phyloP scores from a whole-genome alignment of 805 yeast genomes.

The Priceomyces fermenticarens region DNA sequence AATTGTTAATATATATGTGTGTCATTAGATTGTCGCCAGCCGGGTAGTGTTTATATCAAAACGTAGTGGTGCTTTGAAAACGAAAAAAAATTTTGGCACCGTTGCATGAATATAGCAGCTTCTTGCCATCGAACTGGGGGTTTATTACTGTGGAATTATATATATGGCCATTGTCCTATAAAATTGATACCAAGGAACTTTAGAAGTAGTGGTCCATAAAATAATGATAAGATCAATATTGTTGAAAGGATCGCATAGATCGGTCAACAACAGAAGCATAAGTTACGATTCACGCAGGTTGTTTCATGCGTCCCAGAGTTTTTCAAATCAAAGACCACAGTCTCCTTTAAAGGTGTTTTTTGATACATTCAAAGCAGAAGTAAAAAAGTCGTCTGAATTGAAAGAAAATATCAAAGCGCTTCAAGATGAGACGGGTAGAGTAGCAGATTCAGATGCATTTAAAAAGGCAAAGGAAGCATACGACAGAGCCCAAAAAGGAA shows the following conservation, averaged over 20 bases:
- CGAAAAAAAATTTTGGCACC: conserved; percentile 1
- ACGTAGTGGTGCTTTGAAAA: conserved; percentile 3
- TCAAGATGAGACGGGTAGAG: conserved; percentile 91
- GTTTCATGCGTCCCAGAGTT: conserved; percentile 14
- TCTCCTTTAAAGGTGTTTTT: conserved; percentile 91
- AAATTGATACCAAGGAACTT: too few relatives aligned
- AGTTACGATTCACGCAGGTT: conserved; percentile 7
- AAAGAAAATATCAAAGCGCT: conserved; percentile 91
- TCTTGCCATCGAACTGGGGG: background rate
- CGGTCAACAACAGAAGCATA: too few relatives aligned
- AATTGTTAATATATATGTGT: background rate
- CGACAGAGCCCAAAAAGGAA: conserved; percentile 72
- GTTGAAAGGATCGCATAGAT: too few relatives aligned
- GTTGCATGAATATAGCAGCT: background rate
- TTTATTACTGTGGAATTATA: too few relatives aligned
- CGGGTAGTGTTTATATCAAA: conserved; percentile 6
- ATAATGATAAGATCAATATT: too few relatives aligned
- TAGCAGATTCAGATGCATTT: conserved; percentile 92
- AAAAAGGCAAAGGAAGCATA: conserved; percentile 91
- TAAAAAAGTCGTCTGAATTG: conserved; percentile 85
- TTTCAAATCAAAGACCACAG: conserved; percentile 35
- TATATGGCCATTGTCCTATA: too few relatives aligned
- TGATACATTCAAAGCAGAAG: conserved; percentile 87
- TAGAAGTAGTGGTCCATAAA: too few relatives aligned
- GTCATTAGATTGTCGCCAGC: background rate